These are phyloP conservation scores for Trichoderma simmonsii DNA, from an alignment of 2,329 filamentous ascomycete genomes.

Conservation along the genomic window DNA sequence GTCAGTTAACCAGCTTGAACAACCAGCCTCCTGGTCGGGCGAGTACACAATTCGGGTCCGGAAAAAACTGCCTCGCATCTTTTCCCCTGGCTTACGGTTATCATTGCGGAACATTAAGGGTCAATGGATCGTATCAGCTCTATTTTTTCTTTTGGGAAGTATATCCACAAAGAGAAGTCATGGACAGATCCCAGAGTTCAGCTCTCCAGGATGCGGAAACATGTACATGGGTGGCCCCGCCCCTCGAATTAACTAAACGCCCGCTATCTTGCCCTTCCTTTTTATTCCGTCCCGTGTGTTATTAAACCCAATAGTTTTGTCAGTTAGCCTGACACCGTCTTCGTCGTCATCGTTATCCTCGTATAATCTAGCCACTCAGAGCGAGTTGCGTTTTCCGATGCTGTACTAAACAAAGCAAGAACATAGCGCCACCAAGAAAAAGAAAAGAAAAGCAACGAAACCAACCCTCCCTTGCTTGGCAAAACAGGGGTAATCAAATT, in stretches of 20 bases:
- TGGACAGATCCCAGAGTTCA: conserved; percentile 5
- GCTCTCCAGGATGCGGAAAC: conserved; percentile 10
- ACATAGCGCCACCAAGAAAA: background rate
- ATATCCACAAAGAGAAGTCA: background rate
- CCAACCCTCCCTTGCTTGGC: background rate
- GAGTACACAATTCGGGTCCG: background rate
- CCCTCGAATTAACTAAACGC: conserved; percentile 3
- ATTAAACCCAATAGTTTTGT: background rate
- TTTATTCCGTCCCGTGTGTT: background rate
- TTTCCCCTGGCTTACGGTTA: background rate
- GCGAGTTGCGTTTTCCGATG: background rate
- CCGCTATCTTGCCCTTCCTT: conserved; percentile 9
- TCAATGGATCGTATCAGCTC: background rate
- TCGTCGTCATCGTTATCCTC: conserved; percentile 10
- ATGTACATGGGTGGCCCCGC: background rate
- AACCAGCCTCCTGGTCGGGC: background rate
- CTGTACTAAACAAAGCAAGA: background rate
- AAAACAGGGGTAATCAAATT: background rate
- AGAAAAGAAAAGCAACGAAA: background rate
- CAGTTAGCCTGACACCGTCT: background rate
- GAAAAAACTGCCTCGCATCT: background rate
- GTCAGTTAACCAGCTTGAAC: background rate
- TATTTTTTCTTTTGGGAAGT: background rate
- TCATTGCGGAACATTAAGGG: background rate
- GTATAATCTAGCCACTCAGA: conserved; percentile 9